These are phyloP conservation scores for Syzygium aqueum DNA, from an alignment of 345 rosid genomes.

Conservation along the genomic window DNA sequence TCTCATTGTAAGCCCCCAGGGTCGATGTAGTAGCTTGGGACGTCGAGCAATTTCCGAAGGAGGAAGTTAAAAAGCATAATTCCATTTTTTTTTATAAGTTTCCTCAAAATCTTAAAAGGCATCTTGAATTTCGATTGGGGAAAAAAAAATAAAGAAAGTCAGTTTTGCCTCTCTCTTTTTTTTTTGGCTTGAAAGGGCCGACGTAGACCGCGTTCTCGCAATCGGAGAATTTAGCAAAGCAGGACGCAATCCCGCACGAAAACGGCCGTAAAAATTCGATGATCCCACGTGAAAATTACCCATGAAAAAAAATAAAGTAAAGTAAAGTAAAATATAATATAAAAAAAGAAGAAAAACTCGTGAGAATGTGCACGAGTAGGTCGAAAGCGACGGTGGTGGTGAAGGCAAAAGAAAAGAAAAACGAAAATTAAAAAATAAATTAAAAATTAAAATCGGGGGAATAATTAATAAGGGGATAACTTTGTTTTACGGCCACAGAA, in stretches of 20 bases:
- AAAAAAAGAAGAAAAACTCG: background rate
- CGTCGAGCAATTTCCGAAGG: background rate
- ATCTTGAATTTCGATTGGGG: background rate
- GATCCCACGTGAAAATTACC: background rate
- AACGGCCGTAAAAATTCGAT: background rate
- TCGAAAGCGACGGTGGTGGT: background rate
- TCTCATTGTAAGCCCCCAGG: background rate
- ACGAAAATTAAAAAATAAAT: too few species aligned
- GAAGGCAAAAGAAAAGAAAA: background rate
- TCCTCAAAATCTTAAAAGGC: too few species aligned
- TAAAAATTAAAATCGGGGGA: background rate
- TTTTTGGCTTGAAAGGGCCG: background rate
- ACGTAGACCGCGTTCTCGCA: too few species aligned
- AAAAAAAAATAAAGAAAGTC: background rate
- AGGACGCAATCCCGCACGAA: too few species aligned
- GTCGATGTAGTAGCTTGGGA: background rate
- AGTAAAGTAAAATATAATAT: too few species aligned
- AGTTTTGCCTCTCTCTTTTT: too few species aligned
- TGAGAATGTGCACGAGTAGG: background rate
- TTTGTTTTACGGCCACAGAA: constrained; percentile 3
- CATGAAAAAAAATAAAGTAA: too few species aligned
- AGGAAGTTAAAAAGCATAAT: background rate
- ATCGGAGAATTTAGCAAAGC: background rate
- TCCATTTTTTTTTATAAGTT: too few species aligned
- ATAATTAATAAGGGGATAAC: background rate